Base-by-base conservation (phyloP, 2,329 filamentous ascomycete genomes). In the Monilinia fructicola region DNA sequence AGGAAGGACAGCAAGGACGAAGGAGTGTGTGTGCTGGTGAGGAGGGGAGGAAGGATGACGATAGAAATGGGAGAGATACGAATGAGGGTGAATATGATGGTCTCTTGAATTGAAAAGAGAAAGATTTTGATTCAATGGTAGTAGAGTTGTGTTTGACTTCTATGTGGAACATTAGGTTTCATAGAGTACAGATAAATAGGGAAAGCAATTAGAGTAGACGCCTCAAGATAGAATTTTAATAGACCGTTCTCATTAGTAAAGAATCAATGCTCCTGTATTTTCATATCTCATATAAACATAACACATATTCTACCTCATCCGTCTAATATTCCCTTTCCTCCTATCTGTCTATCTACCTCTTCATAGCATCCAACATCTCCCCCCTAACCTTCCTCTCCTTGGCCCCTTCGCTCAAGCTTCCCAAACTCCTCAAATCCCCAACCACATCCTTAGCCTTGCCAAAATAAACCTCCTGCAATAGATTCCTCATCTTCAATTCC, bases 381-480 rank as follows among this genome's bases (percentile, higher is more conserved):
- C 88, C 84, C 79, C 98, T 95, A 67, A 91, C 88, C 73, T 92
- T 91, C 69, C 91, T 86, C 72, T 97, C 94, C 76, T 85, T 87
- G 76, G 91, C 92, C 50, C 89, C 88, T 79, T 97, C 92, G 71
- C 91, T 96, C 78, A 98, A 80, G 70, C 90, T 88, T 62, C 88
- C 87, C 71, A 96, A 85, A 79, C 93, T 98, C 78, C 95, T 86
- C 79, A 99, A 80, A 78, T 99, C 94, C 65, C 94, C 95, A 4
- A 99, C 94, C 3, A 99, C 93, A 79, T 99, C 95, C 85, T 96
- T 97, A 65, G 95, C 94, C 84, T 99, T 99, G 77, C 95, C 95
- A 80, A 99, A 99, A 81, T 99, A 99, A 60, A 99, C 95, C 80
- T 99, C 95, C 83, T 99, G 94, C 78, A 99, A 82, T 79, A 98